Conservation (phyloP, 768 basidiomycete genomes). For the Lactarius quietus region DNA sequence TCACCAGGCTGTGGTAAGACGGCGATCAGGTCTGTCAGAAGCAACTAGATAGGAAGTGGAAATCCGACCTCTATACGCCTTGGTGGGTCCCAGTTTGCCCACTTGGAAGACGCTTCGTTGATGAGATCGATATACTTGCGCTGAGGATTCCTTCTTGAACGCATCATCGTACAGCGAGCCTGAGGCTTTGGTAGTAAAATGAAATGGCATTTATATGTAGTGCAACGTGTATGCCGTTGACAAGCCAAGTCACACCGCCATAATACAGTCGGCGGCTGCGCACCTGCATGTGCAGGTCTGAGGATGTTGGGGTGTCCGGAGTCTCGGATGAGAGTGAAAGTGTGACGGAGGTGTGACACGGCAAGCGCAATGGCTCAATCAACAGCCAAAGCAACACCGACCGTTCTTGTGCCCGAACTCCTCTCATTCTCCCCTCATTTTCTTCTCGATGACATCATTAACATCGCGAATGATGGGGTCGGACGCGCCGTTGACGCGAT, state of each 20-base stretch:
- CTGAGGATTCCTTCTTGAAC: slow-evolving; percentile 1
- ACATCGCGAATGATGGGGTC: slow-evolving; percentile 75
- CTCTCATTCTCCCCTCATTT: slow-evolving; percentile 83
- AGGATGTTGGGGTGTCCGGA: not conserved
- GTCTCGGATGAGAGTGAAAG: not conserved
- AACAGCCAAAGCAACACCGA: slow-evolving; percentile 29
- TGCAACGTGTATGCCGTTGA: not conserved
- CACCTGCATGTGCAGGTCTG: not conserved
- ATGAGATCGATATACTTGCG: slow-evolving; percentile 20
- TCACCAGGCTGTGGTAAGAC: slow-evolving; percentile 13
- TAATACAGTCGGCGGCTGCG: not conserved
- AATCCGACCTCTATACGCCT: not conserved
- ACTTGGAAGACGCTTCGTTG: slow-evolving; percentile 1
- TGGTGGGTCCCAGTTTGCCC: slow-evolving; percentile 17
- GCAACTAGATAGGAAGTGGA: not conserved
- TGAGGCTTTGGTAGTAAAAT: not conserved
- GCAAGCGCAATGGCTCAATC: not conserved
- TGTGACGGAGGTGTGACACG: not conserved
- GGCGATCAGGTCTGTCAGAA: not conserved
- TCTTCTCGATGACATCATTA: slow-evolving; percentile 82
- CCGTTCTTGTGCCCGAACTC: slow-evolving; percentile 63
- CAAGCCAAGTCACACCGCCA: not conserved
- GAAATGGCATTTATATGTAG: not conserved
- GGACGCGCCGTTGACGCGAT: slow-evolving; percentile 75
- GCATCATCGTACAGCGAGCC: not conserved